Base-by-base conservation (phyloP, 139 green algal species). In the Chlorella sp. region DNA sequence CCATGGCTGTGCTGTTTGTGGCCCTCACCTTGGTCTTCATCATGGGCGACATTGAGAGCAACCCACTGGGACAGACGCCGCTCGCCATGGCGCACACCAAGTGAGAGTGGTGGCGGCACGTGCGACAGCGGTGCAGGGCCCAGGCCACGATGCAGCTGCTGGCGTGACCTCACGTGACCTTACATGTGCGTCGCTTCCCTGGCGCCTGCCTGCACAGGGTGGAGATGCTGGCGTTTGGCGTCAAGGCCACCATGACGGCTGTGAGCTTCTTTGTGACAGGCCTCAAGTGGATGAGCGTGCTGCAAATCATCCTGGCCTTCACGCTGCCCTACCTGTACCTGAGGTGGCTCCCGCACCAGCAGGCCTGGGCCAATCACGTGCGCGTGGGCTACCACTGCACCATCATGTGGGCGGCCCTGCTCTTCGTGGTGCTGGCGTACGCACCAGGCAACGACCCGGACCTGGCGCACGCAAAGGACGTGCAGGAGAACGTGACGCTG, bases 381-480 rank as follows among this genome's bases (percentile, higher is more conserved):
- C 55, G 55, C 22, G 55, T 64, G 55, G 55, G 22, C 55, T 31
- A 27, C 55, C 24, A 64, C 24, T 29, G 4, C 20, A 31, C 24
- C 20, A 30, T 64, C 22, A 10, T 27, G 20, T 64, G 27, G 14
- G 24, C 55, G 22, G 72, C 70, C 31, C 55, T 77, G 29, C 23
- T 81, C 4, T 31, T 76, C 10, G 24, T 76, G 14, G 5, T 70
- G 29, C 35, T 76, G 61, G 35, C 65, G 3, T 70, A 64, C 67
- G 27, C 14, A n/a, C 67, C 67, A 35, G 31, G 17, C 5, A 27
- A 65, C 3, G 67, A 73, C 67, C 3, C 5, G 26, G 50, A 50
- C 67, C 27, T 27, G 55, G n/a, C n/a, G n/a, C n/a, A n/a, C n/a
- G n/a, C n/a, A n/a, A 6, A 31, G 55, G 27, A 30, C 4, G 6